These are phyloP conservation scores for Micractinium sp. DNA, from an alignment of 139 green algal genomes.

Conservation along the genomic window DNA sequence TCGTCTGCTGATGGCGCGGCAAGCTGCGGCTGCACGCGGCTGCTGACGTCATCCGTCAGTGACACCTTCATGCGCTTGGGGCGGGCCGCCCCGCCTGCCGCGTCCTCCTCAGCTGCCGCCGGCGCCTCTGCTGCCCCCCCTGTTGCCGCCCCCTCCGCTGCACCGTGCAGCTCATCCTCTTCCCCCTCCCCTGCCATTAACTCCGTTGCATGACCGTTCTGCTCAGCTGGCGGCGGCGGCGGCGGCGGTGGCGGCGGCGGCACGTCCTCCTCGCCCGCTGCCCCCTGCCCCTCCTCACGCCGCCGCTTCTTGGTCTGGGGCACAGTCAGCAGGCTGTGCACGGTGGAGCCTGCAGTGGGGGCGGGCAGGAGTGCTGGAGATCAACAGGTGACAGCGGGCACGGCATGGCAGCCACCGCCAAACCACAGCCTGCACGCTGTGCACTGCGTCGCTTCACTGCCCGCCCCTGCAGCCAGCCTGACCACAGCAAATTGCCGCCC, in stretches of 20 bases:
- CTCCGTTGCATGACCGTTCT: neutral
- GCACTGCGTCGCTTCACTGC: neutral
- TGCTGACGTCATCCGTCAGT: slow-evolving; percentile 14
- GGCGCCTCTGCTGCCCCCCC: neutral
- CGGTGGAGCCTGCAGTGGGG: slow-evolving; percentile 50
- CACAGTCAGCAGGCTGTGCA: slow-evolving; percentile 57
- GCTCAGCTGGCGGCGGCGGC: neutral
- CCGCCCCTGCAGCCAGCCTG: neutral
- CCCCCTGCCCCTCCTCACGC: slow-evolving; percentile 25
- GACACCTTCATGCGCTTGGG: slow-evolving; percentile 10
- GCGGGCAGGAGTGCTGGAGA: too few species aligned
- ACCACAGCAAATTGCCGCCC: neutral
- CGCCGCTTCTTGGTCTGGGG: slow-evolving; percentile 58
- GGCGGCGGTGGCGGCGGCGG: neutral
- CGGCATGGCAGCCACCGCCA: neutral
- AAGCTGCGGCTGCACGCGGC: neutral
- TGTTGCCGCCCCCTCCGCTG: neutral
- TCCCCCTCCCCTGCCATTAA: neutral
- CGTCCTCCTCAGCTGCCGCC: neutral
- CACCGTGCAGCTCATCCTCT: neutral
- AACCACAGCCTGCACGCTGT: neutral
- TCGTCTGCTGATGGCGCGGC: neutral
- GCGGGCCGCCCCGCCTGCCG: neutral
- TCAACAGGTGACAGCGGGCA: neutral
- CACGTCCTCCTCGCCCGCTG: neutral